Conservation (phyloP, 257 asterid species). For the Linaria vulgaris region DNA sequence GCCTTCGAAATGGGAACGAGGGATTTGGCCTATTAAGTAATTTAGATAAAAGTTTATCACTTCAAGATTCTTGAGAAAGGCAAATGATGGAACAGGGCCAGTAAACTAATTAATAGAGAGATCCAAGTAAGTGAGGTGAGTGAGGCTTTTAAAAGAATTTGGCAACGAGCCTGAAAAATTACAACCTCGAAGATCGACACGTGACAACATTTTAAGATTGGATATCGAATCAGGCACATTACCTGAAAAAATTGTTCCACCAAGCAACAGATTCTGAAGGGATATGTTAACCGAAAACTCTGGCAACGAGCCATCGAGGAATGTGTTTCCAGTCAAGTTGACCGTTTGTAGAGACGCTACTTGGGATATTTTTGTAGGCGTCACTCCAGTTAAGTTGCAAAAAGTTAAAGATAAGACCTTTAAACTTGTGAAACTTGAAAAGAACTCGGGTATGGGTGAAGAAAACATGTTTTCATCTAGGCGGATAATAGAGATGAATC, state of each 20-base stretch:
- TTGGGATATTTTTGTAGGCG: constrained; percentile 44
- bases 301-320: constrained; percentile 52
- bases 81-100: constrained; percentile 49
- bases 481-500: constrained; percentile 38
- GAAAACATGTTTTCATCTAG: constrained; percentile 45
- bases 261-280: constrained; percentile 40
- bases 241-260: constrained; percentile 45
- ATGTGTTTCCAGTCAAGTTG: constrained; percentile 39
- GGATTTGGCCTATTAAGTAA: constrained; percentile 38
- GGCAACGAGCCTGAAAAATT: constrained; percentile 37
- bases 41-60: constrained; percentile 27
- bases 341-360: constrained; percentile 33
- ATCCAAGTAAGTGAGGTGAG: constrained; percentile 39
- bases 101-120: constrained; percentile 40
- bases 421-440: constrained; percentile 41
- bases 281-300: constrained; percentile 45
- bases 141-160: constrained; percentile 32
- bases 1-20: constrained; percentile 37
- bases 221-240: constrained; percentile 48
- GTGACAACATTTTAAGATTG: constrained; percentile 38
- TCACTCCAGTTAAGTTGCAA: constrained; percentile 35
- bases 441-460: constrained; percentile 36
- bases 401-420: constrained; percentile 31
- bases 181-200: constrained; percentile 36
- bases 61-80: constrained; percentile 36